These are phyloP conservation scores for Melastoma malabathricum DNA, from an alignment of 345 rosid species.

Conservation along the genomic window DNA sequence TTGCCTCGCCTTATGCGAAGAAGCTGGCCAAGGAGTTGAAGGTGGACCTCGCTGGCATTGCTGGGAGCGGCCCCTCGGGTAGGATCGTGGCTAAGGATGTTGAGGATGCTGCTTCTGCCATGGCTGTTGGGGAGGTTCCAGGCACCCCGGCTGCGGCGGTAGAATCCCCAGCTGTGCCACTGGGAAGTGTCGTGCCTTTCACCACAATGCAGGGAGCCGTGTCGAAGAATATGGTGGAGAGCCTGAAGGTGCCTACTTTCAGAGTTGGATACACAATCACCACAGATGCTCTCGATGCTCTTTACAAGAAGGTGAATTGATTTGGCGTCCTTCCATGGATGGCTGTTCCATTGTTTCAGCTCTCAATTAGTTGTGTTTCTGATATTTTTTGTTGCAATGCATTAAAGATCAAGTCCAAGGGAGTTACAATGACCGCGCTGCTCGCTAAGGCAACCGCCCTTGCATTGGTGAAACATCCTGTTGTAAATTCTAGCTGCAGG, in stretches of 20 bases:
- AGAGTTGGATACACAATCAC: slow-evolving; percentile 79
- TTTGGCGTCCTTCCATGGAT: background rate
- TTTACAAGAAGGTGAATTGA: slow-evolving; percentile 60
- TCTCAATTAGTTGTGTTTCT: slow-evolving; percentile 1
- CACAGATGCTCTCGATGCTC: slow-evolving; percentile 78
- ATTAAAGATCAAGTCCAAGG: slow-evolving; percentile 79
- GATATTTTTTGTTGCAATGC: slow-evolving; percentile 6
- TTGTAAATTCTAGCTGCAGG: slow-evolving; percentile 73
- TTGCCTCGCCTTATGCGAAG: slow-evolving; percentile 86
- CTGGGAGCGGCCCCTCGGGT: slow-evolving; percentile 82
- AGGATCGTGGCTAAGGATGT: slow-evolving; percentile 96
- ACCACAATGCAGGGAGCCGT: slow-evolving; percentile 88
- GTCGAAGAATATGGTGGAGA: slow-evolving; percentile 77
- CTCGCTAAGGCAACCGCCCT: slow-evolving; percentile 91
- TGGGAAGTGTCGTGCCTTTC: slow-evolving; percentile 64
- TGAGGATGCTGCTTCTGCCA: slow-evolving; percentile 41
- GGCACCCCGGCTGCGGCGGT: slow-evolving; percentile 10
- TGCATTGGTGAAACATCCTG: slow-evolving; percentile 72
- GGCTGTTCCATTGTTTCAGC: background rate
- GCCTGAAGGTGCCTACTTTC: slow-evolving; percentile 72
- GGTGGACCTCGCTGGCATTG: slow-evolving; percentile 45
- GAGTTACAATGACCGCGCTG: slow-evolving; percentile 93
- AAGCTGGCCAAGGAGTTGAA: slow-evolving; percentile 80
- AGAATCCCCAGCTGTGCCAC: slow-evolving; percentile 15
- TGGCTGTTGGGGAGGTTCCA: slow-evolving; percentile 5